These are phyloP conservation scores for Sisymbrium altissimum DNA, from an alignment of 345 rosid species.

Conservation along the genomic window DNA sequence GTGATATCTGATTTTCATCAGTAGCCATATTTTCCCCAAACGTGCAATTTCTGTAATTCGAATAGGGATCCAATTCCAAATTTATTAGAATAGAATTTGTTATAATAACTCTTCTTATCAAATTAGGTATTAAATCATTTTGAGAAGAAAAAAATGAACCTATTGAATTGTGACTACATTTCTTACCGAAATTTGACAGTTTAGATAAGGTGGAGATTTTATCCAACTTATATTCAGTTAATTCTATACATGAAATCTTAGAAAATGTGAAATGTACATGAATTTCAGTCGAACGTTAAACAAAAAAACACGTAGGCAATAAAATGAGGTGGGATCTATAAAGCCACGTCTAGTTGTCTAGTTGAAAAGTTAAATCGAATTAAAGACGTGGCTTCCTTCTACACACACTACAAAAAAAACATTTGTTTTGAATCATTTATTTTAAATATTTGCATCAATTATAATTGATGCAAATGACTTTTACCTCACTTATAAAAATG, in stretches of 20 bases:
- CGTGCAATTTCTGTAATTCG: too few species aligned
- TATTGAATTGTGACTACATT: not conserved
- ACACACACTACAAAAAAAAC: too few species aligned
- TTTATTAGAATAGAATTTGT: not conserved
- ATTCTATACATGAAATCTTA: not conserved
- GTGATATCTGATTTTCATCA: too few species aligned
- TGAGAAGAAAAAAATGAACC: not conserved
- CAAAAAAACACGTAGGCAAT: not conserved
- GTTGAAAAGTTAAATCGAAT: not conserved
- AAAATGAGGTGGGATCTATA: slow-evolving; percentile 1
- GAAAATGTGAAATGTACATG: not conserved
- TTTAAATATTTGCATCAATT: too few species aligned
- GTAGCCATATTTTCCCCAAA: too few species aligned
- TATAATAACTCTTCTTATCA: not conserved
- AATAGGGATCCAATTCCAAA: too few species aligned
- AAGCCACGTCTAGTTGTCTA: slow-evolving; percentile 26
- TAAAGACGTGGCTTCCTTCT: slow-evolving; percentile 2
- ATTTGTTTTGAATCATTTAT: too few species aligned
- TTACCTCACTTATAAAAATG: too few species aligned
- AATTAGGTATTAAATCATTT: not conserved
- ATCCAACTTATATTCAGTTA: not conserved
- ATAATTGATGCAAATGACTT: too few species aligned
- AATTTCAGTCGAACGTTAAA: not conserved
- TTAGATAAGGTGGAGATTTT: not conserved
- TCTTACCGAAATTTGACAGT: not conserved